Evolutionary conservation across 2,329 filamentous ascomycete species (phyloP), one percentile per base, ranked within the genome.

Genomic region (Nothomitra cinnamomea): DNA sequence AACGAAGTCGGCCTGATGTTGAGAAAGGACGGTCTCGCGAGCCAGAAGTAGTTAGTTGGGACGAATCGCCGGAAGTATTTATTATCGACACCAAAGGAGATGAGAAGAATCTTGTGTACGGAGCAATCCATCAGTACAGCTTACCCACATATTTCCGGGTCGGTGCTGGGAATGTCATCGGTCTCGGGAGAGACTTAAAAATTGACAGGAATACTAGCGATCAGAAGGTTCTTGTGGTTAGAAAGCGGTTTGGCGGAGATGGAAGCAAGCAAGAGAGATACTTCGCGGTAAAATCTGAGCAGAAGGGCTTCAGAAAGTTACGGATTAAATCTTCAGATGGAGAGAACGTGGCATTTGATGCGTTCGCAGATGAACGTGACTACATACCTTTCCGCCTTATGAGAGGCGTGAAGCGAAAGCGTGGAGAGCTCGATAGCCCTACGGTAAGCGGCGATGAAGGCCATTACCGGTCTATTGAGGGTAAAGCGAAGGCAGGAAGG

Each of bases 21-120:
- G 19, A 15, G 17, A 22, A 52, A 21, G 3, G 15, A 19, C 6
- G 38, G 43, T 17, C 24, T 21, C 15, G 42, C 17, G n/a, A 42
- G 21, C 35, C 25, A 13, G n/a, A 51, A 10, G 21, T 40, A 25
- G 17, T 43, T 19, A 22, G 7, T 3, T 50, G n/a, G 24, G 43
- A 55, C n/a, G 38, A 28, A 2, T 15, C 25, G 12, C 56, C 51
- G 38, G n/a, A 42, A 10, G 10, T 10, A 49, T 49, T 32, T 15
- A 13, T 19, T 35, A 19, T 85, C 52, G 90, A 96, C 66, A 78
- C 72, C 42, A 80, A 79, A 61, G 89, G 90, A 0, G 90, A 96
- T 61, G 70, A 75, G 3, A 75, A 87, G 49, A 87, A 92, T 58
- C 66, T 83, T 45, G 75, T 76, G 24, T 95, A 89, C 64, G 86